A percentile compares a stretch with the other conserved stretches of the same genome.
These are phyloP conservation scores for Umbelopsis sp. DNA, from an alignment of 192 early-diverging fungal genomes.

Conservation along the genomic window DNA sequence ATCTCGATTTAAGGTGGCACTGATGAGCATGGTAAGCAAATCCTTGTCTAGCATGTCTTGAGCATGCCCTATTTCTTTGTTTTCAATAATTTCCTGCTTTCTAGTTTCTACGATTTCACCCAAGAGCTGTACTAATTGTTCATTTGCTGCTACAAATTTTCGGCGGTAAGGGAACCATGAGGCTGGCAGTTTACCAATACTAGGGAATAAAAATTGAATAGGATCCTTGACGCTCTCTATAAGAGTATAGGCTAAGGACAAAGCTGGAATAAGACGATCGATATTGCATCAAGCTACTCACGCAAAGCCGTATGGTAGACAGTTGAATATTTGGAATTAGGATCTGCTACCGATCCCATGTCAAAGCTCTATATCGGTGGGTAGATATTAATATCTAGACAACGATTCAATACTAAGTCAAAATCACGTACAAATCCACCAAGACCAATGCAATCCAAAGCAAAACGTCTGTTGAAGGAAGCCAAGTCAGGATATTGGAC, in stretches of 20 bases:
- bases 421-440: constrained; percentile 41
- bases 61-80: background rate
- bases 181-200: constrained; percentile 1
- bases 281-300: background rate
- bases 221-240: background rate
- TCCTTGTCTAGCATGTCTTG: constrained; percentile 17
- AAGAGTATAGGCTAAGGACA: background rate
- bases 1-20: constrained; percentile 16
- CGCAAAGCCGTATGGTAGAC: background rate
- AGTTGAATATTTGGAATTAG: background rate
- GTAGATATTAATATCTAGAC: background rate
- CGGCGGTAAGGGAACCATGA: constrained; percentile 3
- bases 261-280: background rate
- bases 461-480: constrained; percentile 26
- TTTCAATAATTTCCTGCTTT: background rate
- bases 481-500: background rate
- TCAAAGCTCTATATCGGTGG: background rate
- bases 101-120: background rate
- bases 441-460: constrained; percentile 59
- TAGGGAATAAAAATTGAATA: constrained; percentile 3
- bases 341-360: background rate
- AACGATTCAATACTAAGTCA: too few relatives aligned
- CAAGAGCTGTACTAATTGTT: background rate
- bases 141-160: background rate
- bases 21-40: constrained; percentile 35